A percentile compares a stretch with the other conserved stretches of the same genome.
Evolutionary conservation across 257 asterid species (phyloP).

Genomic region (Solanum piurae): DNA sequence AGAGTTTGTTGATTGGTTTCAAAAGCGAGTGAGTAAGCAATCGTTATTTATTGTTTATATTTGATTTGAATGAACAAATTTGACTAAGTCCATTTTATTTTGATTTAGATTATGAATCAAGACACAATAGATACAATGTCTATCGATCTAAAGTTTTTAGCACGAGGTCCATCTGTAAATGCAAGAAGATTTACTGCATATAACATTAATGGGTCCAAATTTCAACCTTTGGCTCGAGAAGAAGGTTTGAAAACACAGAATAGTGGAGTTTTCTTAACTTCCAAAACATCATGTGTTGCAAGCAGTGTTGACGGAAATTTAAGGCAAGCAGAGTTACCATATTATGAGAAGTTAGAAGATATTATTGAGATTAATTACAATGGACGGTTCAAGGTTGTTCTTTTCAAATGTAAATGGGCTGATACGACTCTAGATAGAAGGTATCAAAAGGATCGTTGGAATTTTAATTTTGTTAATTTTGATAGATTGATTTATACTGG

Average conservation of each 20-base stretch:
- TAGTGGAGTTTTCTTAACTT: neutral
- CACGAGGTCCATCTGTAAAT: neutral
- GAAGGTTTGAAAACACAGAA: neutral
- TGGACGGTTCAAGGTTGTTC: neutral
- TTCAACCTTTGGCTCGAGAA: neutral
- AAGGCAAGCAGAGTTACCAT: neutral
- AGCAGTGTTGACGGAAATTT: neutral
- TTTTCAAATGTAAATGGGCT: neutral
- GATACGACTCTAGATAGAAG: neutral
- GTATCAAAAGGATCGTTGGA: neutral
- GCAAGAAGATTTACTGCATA: neutral
- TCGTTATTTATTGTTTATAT: no score
- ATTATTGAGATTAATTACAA: neutral
- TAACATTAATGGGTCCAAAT: neutral
- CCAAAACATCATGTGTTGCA: neutral
- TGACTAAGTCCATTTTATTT: neutral
- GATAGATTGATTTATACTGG: neutral
- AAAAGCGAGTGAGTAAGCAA: neutral
- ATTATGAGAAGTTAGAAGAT: neutral
- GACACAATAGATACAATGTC: neutral
- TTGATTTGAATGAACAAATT: neutral
- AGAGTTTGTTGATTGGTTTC: neutral
- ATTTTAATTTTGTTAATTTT: neutral
- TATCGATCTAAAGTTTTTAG: no score
- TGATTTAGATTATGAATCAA: no score